phyloP scores from a whole-genome alignment of 2,329 filamentous ascomycete species.

The Metarhizium brunneum region DNA sequence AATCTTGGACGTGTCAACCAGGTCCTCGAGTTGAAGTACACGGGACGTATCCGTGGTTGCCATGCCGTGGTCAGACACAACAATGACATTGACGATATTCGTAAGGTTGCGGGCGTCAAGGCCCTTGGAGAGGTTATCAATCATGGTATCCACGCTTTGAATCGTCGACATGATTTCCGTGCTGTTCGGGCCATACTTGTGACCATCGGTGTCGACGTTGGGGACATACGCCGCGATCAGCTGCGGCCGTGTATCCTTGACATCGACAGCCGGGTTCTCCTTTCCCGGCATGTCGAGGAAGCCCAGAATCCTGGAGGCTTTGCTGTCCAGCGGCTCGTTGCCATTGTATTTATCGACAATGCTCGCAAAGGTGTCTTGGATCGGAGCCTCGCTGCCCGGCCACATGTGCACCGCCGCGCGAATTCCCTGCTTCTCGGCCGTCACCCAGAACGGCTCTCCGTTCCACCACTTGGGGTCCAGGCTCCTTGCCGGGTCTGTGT shows the following conservation, averaged over 20 bases:
- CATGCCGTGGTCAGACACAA: constrained; percentile 99
- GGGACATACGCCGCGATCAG: constrained; percentile 93
- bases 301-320: constrained; percentile 71
- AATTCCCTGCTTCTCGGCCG: constrained; percentile 74
- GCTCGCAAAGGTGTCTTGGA: constrained; percentile 63
- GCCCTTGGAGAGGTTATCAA: constrained; percentile 66
- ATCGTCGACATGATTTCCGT: constrained; percentile 82
- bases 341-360: constrained; percentile 81
- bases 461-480: constrained; percentile 90
- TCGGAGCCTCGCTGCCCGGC: constrained; percentile 89
- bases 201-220: constrained; percentile 79
- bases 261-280: constrained; percentile 43
- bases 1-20: constrained; percentile 69
- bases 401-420: constrained; percentile 92
- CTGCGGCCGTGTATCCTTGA: constrained; percentile 61
- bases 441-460: constrained; percentile 89
- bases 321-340: constrained; percentile 62
- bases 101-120: constrained; percentile 77
- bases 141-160: constrained; percentile 68
- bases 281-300: constrained; percentile 75
- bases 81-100: constrained; percentile 79
- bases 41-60: constrained; percentile 77
- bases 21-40: constrained; percentile 80
- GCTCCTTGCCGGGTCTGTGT: constrained; percentile 67
- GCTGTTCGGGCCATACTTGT: constrained; percentile 86